Base-by-base conservation (phyloP, 2,329 filamentous ascomycete species). In the Colletotrichum chlorophyti region DNA sequence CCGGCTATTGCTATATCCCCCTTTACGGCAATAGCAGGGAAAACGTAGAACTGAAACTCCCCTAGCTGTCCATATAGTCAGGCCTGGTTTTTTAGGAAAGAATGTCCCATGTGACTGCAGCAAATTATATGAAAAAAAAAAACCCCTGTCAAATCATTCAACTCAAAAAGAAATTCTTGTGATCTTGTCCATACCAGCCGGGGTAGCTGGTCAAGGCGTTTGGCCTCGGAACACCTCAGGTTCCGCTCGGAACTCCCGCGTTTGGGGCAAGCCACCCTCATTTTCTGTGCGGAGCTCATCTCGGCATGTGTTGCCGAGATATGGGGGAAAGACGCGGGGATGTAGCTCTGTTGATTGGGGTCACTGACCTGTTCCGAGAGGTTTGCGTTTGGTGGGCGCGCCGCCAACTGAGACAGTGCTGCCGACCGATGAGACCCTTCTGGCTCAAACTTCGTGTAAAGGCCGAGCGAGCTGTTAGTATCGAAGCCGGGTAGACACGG, bases 161-260 rank as follows among this genome's bases (percentile, higher is more conserved):
- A n/a, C n/a, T n/a, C n/a, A n/a, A n/a, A n/a, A n/a, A n/a, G n/a
- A n/a, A n/a, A n/a, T n/a, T 21, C 29, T 23, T 14, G 43, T 42
- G 29, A 31, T 32, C n/a, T n/a, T n/a, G n/a, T n/a, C n/a, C n/a
- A n/a, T n/a, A n/a, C n/a, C n/a, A n/a, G n/a, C n/a, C n/a, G n/a
- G n/a, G n/a, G n/a, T n/a, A n/a, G n/a, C n/a, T n/a, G n/a, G n/a
- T n/a, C n/a, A n/a, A n/a, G n/a, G n/a, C n/a, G 4, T 15, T 32
- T 4, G 2, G 12, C 12, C 6, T 52, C 53, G 47, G 53, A 52
- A 57, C 24, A 17, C n/a, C 8, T 0, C 5, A 12, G n/a, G 47
- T 57, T 57, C 53, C 53, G 54, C 34, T 47, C 54, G 54, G 54
- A 58, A 58, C 24, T 19, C 17, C 43, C 21, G 43, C 52, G 32